Conservation (phyloP, 2,329 filamentous ascomycete genomes). For the Stemphylium lycopersici region DNA sequence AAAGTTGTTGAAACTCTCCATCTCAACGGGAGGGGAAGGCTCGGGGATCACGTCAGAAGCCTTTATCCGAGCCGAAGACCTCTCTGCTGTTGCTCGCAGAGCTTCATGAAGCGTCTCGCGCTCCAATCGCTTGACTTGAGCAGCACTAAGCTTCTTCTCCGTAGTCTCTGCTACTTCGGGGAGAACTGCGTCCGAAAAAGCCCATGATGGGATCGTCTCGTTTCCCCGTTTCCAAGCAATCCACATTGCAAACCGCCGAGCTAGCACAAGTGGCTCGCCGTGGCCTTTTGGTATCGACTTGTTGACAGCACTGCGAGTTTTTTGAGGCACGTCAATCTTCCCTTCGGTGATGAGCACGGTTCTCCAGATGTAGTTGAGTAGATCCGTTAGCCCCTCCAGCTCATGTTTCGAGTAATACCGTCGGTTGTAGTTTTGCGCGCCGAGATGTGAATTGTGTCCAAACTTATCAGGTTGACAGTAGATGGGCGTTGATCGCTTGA, state of each 20-base stretch:
- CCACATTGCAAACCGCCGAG: slow-evolving; percentile 68
- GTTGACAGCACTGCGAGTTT: slow-evolving; percentile 64
- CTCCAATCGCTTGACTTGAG: slow-evolving; percentile 62
- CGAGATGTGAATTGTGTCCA: slow-evolving; percentile 57
- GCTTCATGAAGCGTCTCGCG: slow-evolving; percentile 56
- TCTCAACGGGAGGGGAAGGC: slow-evolving; percentile 18
- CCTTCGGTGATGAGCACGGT: slow-evolving; percentile 67
- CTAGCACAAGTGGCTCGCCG: slow-evolving; percentile 65
- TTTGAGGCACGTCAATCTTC: slow-evolving; percentile 65
- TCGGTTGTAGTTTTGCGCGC: slow-evolving; percentile 61
- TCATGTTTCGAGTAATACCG: slow-evolving; percentile 69
- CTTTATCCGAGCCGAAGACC: slow-evolving; percentile 48
- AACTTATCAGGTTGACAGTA: slow-evolving; percentile 65
- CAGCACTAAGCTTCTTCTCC: slow-evolving; percentile 62
- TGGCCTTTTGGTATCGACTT: slow-evolving; percentile 68
- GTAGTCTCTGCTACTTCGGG: slow-evolving; percentile 46
- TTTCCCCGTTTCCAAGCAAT: slow-evolving; percentile 71
- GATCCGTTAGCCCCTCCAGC: slow-evolving; percentile 64
- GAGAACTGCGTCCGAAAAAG: slow-evolving; percentile 62
- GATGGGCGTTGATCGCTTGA: slow-evolving; percentile 61
- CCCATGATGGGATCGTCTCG: slow-evolving; percentile 67
- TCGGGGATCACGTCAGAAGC: slow-evolving; percentile 25
- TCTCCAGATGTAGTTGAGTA: slow-evolving; percentile 66
- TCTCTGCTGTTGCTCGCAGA: slow-evolving; percentile 52
- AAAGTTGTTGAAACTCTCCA: slow-evolving; percentile 19